Conservation (phyloP, 345 rosid species). For the Geranium rotundifolium region DNA sequence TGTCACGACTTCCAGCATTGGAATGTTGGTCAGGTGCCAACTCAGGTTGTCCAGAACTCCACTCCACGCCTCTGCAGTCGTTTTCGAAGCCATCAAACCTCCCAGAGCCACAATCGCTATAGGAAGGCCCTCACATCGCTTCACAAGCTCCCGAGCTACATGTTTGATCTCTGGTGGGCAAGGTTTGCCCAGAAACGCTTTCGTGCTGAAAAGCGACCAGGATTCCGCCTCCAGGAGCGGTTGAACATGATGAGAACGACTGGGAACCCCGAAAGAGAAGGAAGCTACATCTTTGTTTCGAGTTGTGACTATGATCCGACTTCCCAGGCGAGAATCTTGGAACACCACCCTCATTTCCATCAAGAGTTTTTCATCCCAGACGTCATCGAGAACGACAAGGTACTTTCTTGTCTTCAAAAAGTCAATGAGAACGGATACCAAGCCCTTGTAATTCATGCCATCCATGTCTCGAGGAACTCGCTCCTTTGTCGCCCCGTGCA, state of each 20-base stretch:
- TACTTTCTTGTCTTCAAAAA: constrained; percentile 2
- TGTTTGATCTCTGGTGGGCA: constrained; percentile 8
- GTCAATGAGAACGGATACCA: neutral
- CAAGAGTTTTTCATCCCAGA: constrained; percentile 6
- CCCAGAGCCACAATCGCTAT: constrained; percentile 13
- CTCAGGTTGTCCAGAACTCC: constrained; percentile 4
- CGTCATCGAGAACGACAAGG: neutral
- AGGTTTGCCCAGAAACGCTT: constrained; percentile 3
- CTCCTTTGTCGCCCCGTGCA: neutral
- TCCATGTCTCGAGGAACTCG: neutral
- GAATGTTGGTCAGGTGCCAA: constrained; percentile 13
- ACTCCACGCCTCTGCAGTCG: constrained; percentile 8
- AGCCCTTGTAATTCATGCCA: neutral
- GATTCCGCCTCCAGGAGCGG: constrained; percentile 6
- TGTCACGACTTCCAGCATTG: neutral
- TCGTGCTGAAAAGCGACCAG: constrained; percentile 11
- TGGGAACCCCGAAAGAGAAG: neutral
- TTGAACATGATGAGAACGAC: constrained; percentile 1
- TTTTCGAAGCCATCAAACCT: constrained; percentile 9
- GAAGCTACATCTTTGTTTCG: constrained; percentile 5
- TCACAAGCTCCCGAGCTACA: neutral
- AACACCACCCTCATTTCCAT: constrained; percentile 2
- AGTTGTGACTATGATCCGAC: no score
- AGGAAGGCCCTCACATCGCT: constrained; percentile 9
- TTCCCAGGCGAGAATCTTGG: constrained; percentile 5